Conservation (phyloP, 2,329 filamentous ascomycete species). For the Penicillium sp. region DNA sequence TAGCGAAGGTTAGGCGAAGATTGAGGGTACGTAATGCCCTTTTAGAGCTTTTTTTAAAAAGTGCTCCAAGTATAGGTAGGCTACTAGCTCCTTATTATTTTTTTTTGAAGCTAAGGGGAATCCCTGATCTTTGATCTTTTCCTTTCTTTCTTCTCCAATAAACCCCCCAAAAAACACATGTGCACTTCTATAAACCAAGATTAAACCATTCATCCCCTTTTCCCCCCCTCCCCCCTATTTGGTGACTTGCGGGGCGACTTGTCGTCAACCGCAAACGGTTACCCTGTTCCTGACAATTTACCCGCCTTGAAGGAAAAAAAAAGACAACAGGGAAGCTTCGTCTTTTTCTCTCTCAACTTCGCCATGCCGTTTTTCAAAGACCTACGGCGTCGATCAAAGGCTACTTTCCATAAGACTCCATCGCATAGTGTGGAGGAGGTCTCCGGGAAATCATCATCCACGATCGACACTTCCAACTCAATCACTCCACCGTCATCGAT, state of each 20-base stretch:
- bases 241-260: conserved; percentile 18
- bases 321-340: conserved; percentile 5
- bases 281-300: neutral
- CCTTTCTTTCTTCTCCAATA: neutral
- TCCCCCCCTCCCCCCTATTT: neutral
- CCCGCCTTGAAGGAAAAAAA: neutral
- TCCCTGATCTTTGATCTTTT: neutral
- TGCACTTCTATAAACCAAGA: too few relatives aligned
- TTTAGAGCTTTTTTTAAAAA: neutral
- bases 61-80: conserved; percentile 4
- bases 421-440: conserved; percentile 56
- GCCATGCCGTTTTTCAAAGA: conserved; percentile 67
- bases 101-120: neutral
- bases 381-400: conserved; percentile 71
- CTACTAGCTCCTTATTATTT: neutral
- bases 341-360: conserved; percentile 8
- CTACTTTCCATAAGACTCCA: conserved; percentile 59
- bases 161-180: neutral
- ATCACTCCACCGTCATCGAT: conserved; percentile 72
- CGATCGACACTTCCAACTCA: conserved; percentile 62
- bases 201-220: neutral
- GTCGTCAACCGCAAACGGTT: conserved; percentile 37
- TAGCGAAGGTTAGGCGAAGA: neutral
- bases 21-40: conserved; percentile 21
- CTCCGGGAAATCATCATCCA: conserved; percentile 63